Conservation (phyloP, 108 stramenopile species). For the Cyclotella kingstonii region DNA sequence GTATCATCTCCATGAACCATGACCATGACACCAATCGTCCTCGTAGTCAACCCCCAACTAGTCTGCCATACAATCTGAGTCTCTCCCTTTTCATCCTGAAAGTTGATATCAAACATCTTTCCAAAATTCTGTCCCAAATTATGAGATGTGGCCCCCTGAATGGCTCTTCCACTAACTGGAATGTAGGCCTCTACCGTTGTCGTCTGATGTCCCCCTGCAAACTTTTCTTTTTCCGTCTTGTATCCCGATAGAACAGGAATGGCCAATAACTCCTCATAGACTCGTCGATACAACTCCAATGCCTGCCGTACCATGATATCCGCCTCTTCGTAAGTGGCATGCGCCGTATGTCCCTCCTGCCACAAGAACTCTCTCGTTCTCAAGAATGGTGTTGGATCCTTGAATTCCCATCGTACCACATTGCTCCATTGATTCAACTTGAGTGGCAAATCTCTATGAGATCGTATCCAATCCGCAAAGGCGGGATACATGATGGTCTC, state of each 20-base stretch:
- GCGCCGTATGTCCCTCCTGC: conserved; percentile 99
- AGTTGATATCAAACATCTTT: conserved; percentile 98
- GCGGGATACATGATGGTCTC: conserved; percentile 99
- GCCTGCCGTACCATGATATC: conserved; percentile 94
- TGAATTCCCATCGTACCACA: conserved; percentile 99
- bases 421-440: conserved; percentile 99
- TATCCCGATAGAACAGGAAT: conserved; percentile 97
- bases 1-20: conserved; percentile 99
- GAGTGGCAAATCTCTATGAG: conserved; percentile 93
- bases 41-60: conserved; percentile 97
- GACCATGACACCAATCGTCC: conserved; percentile 98
- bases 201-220: conserved; percentile 96
- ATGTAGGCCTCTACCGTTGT: conserved; percentile 99
- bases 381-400: conserved; percentile 98
- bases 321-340: conserved; percentile 94
- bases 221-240: conserved; percentile 98
- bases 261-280: conserved; percentile 98
- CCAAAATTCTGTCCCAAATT: conserved; percentile 99
- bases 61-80: conserved; percentile 94
- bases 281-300: conserved; percentile 92
- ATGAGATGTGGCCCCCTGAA: conserved; percentile 99
- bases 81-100: conserved; percentile 92
- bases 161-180: conserved; percentile 94
- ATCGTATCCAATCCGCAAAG: conserved; percentile 94
- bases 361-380: conserved; percentile 98